A percentile compares a stretch with the other conserved stretches of the same genome.
Evolutionary conservation across 2,329 filamentous ascomycete species (phyloP).

Genomic region (Colletotrichum sansevieriae): DNA sequence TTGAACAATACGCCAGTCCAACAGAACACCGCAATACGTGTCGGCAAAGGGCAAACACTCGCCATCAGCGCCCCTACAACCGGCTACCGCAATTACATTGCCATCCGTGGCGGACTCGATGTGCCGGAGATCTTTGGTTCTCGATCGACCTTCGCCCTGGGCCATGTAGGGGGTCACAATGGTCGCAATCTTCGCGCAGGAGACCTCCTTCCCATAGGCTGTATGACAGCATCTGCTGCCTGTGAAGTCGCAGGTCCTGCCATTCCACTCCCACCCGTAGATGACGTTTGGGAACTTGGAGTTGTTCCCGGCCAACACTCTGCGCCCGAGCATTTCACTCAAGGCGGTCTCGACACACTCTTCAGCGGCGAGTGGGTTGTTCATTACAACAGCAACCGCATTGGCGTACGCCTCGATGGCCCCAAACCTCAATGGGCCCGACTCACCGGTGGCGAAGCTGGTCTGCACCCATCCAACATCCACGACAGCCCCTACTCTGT

Average conservation of each 20-base stretch:
- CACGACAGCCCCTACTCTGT: constrained; percentile 55
- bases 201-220: constrained; percentile 48
- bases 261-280: constrained; percentile 45
- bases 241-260: constrained; percentile 1
- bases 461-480: constrained; percentile 58
- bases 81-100: constrained; percentile 52
- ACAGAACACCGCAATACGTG: constrained; percentile 44
- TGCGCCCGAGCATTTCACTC: constrained; percentile 54
- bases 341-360: constrained; percentile 47
- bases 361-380: constrained; percentile 54
- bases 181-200: constrained; percentile 50
- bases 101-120: constrained; percentile 51
- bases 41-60: constrained; percentile 47
- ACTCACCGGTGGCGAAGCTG: constrained; percentile 53
- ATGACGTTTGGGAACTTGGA: constrained; percentile 48
- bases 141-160: constrained; percentile 50
- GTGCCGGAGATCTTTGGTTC: constrained; percentile 52
- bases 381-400: constrained; percentile 56
- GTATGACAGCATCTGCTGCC: not conserved
- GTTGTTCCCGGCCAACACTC: constrained; percentile 56
- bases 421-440: constrained; percentile 55
- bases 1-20: constrained; percentile 44
- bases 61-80: constrained; percentile 45
- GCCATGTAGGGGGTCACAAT: constrained; percentile 51
- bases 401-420: constrained; percentile 55